Percentiles rank a stretch among this genome's conserved stretches.
These are phyloP conservation scores for Parastagonospora nodorum DNA, from an alignment of 2,329 filamentous ascomycete genomes.

Conservation along the genomic window DNA sequence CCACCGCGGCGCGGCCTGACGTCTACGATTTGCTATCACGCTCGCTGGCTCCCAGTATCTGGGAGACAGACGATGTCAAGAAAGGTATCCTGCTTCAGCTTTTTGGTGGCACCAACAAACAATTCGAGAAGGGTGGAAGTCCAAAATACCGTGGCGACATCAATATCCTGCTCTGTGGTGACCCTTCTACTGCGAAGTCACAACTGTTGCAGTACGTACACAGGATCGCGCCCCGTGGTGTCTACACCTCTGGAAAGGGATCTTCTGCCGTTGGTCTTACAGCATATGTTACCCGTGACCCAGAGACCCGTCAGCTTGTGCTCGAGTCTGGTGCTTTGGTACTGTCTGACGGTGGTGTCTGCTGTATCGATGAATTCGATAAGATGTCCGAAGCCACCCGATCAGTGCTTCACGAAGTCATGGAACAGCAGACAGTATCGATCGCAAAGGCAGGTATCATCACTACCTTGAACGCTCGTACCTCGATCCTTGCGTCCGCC, in stretches of 20 bases:
- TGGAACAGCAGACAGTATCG: constrained; percentile 80
- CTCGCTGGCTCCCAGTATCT: constrained; percentile 91
- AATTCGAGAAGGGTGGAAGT: constrained; percentile 93
- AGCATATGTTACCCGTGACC: constrained; percentile 76
- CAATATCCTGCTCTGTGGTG: constrained; percentile 94
- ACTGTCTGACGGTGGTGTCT: constrained; percentile 74
- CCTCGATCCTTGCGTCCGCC: constrained; percentile 92
- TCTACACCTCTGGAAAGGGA: constrained; percentile 78
- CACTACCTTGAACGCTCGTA: constrained; percentile 90
- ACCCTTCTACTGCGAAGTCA: constrained; percentile 95
- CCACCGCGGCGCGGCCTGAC: constrained; percentile 77
- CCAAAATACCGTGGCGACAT: constrained; percentile 97
- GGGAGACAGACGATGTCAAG: constrained; percentile 98
- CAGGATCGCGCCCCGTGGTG: constrained; percentile 90
- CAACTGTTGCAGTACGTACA: constrained; percentile 94
- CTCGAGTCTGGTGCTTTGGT: constrained; percentile 77
- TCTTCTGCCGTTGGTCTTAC: constrained; percentile 78
- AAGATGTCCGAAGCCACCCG: constrained; percentile 79
- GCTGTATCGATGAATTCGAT: constrained; percentile 80
- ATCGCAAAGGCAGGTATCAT: constrained; percentile 81
- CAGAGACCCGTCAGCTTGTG: constrained; percentile 73
- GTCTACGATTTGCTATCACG: constrained; percentile 91
- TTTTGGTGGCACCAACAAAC: constrained; percentile 97
- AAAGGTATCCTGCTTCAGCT: constrained; percentile 96
- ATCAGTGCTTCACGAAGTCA: constrained; percentile 78